These are phyloP conservation scores for Salix caprea DNA, from an alignment of 345 rosid species.

Conservation along the genomic window DNA sequence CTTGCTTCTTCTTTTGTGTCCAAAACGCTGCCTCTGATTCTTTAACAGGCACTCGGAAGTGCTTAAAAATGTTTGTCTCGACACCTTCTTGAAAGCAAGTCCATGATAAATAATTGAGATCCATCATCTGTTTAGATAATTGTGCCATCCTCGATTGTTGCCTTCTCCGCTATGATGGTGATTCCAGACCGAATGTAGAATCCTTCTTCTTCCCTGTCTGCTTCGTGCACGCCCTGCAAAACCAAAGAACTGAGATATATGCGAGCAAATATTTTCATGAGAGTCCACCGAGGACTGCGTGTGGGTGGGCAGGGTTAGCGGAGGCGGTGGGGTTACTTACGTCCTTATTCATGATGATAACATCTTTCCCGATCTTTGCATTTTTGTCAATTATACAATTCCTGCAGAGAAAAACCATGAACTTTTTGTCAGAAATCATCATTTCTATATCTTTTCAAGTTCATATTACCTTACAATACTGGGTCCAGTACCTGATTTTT, in stretches of 20 bases:
- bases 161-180: slow-evolving; percentile 71
- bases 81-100: neutral
- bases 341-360: slow-evolving; percentile 67
- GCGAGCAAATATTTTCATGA: neutral
- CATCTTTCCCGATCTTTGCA: slow-evolving; percentile 80
- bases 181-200: slow-evolving; percentile 78
- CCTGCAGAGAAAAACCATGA: slow-evolving; percentile 35
- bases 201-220: slow-evolving; percentile 73
- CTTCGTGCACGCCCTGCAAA: slow-evolving; percentile 74
- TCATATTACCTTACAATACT: neutral
- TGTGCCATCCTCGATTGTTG: slow-evolving; percentile 73
- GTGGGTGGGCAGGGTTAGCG: neutral
- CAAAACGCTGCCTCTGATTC: slow-evolving; percentile 26
- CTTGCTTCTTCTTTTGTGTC: slow-evolving; percentile 3
- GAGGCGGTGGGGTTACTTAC: slow-evolving; percentile 32
- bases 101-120: neutral
- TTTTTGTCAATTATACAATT: slow-evolving; percentile 96
- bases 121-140: slow-evolving; percentile 40
- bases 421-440: slow-evolving; percentile 4
- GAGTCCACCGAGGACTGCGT: neutral
- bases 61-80: neutral
- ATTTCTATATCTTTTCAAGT: neutral
- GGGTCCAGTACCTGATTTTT: slow-evolving; percentile 54
- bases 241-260: neutral
- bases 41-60: neutral